Base-by-base conservation (phyloP, 768 basidiomycete species). In the Tricholoma hemisulphureum region DNA sequence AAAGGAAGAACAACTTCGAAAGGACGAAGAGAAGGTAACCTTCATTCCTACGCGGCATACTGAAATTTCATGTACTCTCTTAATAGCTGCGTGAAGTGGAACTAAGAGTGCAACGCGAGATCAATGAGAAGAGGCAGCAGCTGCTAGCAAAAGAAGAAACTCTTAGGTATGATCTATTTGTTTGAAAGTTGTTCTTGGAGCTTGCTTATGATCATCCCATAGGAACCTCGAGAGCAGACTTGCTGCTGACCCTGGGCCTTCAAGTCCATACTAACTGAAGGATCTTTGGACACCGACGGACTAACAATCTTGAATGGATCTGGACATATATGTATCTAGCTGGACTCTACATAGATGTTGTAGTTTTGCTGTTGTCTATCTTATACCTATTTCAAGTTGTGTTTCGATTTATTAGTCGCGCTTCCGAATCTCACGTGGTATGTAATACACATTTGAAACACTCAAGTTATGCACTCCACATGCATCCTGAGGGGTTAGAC, bases 1-100 rank as follows among this genome's bases (percentile, higher is more conserved):
- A 76, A 94, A 94, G 77, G 93, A 95, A 71, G 92, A 95, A 67
- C 91, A 94, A 69, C 84, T 95, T 39, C 84, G 91, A 57, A 79
- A 87, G 61, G 93, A 94, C 69, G 90, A 92, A 69, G 91, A 93
- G 78, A 92, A 91, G 79, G 84, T 85, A 21, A 39, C 67, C 55
- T 39, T 28, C 11, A 14, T 10, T 28, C 14, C 16, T 29, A 6
- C 29, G 4, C 6, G 3, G 14, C 45, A 2, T 23, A 43, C 21
- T 21, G 16, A 18, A 35, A 41, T 29, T 4, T 51, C 23, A 20
- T 59, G 16, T 63, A 45, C 51, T 21, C 51, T 45, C 26, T 23
- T 54, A 34, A 49, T 66, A 88, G 84, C 77, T 95, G 29, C 89
- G 91, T 63, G 93, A 94, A 69, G 84, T 91, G 69, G 92, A 95